Base-by-base conservation (phyloP, 176 grass and related monocot genomes). In the Eleusine coracana region DNA sequence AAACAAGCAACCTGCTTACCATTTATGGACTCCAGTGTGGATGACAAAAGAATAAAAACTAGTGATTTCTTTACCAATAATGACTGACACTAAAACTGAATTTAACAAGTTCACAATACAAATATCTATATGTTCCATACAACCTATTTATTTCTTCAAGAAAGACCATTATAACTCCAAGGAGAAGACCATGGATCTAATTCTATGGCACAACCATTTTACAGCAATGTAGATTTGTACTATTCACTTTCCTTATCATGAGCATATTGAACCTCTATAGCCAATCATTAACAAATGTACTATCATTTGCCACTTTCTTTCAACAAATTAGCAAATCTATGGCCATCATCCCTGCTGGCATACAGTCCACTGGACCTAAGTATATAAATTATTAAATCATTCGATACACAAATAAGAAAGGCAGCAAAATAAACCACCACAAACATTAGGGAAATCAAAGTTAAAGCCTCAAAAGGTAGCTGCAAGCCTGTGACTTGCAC, bases 271-370 rank as follows among this genome's bases (percentile, higher is more conserved):
- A 75, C 29, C 13, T 63, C 38, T 16, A 68, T 75, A 75, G 39
- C 9, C 20, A 76, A 82, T 21, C 42, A 59, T 13, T 81, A 68
- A 28, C 13, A 60, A 38, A 81, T 54, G 74, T 75, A 54, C 37
- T 68, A 73, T 18, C 56, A 83, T 14, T 18, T 48, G 20, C 15
- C 21, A 64, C 37, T 73, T 59, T 51, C 58, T 16, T 78, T 65
- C 9, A 45, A 1, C 5, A 34, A 78, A 65, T 17, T 65, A 40
- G 36, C 45, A 58, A 40, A 16, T 74, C 12, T 66, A 49, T 10
- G 13, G 44, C 7, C 20, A 71, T 61, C 51, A 71, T 61, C 45
- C 59, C 58, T 42, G 44, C 7, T 74, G 17, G 5, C 59, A 79
- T 73, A 52, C 31, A 73, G 37, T 81, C 49, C 74, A 59, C 13